Evolutionary conservation across 192 early-diverging fungal species (phyloP).

Genomic region (Linnemannia elongata): DNA sequence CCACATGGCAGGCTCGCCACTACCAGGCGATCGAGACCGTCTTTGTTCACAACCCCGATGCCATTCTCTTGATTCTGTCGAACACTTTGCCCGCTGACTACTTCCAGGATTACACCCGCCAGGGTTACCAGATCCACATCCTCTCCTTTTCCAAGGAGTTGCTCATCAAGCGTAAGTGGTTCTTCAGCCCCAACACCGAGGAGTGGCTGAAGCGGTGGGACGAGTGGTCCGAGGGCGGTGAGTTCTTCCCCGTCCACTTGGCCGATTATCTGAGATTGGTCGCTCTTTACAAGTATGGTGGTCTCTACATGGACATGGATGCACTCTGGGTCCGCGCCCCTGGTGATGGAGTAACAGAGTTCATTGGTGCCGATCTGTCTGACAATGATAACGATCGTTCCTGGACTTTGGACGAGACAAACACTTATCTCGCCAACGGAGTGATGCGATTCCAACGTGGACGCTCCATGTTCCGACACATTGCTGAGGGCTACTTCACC

Average conservation of each 20-base stretch:
- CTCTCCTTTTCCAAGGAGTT: slow-evolving; percentile 67
- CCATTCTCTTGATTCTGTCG: slow-evolving; percentile 66
- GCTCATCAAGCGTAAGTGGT: slow-evolving; percentile 67
- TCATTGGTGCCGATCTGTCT: slow-evolving; percentile 69
- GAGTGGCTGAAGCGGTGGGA: slow-evolving; percentile 68
- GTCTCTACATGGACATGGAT: slow-evolving; percentile 77
- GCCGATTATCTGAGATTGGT: slow-evolving; percentile 68
- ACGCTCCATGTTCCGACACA: slow-evolving; percentile 66
- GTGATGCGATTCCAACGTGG: slow-evolving; percentile 72
- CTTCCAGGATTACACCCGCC: slow-evolving; percentile 63
- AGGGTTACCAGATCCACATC: slow-evolving; percentile 70
- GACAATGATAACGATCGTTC: slow-evolving; percentile 56
- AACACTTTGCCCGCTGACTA: slow-evolving; percentile 64
- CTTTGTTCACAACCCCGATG: slow-evolving; percentile 68
- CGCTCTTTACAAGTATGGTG: slow-evolving; percentile 71
- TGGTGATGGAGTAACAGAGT: slow-evolving; percentile 63
- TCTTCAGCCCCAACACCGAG: slow-evolving; percentile 65
- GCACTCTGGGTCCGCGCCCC: slow-evolving; percentile 70
- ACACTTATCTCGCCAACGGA: slow-evolving; percentile 67
- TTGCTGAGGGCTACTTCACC: slow-evolving; percentile 65
- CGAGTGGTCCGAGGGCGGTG: slow-evolving; percentile 61
- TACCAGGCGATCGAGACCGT: slow-evolving; percentile 70
- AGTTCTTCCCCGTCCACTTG: slow-evolving; percentile 67
- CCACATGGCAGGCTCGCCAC: slow-evolving; percentile 66
- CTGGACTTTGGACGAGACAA: slow-evolving; percentile 68